These are phyloP conservation scores for Kazachstania psychrophila DNA, from an alignment of 805 yeast species.

Conservation along the genomic window DNA sequence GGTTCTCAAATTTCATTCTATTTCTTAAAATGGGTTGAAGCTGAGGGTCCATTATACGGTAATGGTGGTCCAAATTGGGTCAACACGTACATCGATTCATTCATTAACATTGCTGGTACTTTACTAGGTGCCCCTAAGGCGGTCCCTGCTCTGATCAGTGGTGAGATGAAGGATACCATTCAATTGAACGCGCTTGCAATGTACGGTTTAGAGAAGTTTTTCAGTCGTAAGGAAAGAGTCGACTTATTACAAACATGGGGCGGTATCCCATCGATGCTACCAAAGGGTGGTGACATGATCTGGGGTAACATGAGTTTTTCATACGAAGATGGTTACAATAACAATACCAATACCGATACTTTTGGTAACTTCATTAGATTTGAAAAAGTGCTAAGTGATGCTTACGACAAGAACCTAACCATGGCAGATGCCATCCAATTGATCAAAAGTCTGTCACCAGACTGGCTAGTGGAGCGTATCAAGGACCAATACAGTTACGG, in stretches of 20 bases:
- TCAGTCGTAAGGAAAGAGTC: conserved; percentile 79
- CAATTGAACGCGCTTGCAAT: conserved; percentile 88
- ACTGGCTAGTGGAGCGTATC: conserved; percentile 63
- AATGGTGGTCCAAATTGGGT: conserved; percentile 92
- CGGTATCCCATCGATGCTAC: conserved; percentile 93
- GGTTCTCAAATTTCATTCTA: conserved; percentile 85
- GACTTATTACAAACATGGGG: conserved; percentile 78
- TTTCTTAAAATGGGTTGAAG: conserved; percentile 95
- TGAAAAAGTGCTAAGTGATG: conserved; percentile 10
- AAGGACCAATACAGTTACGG: conserved; percentile 73
- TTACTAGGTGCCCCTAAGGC: conserved; percentile 91
- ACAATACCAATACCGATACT: conserved; percentile 34
- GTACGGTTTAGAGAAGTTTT: conserved; percentile 88
- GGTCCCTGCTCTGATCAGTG: conserved; percentile 83
- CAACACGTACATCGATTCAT: conserved; percentile 69
- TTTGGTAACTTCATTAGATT: conserved; percentile 72
- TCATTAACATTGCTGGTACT: conserved; percentile 85
- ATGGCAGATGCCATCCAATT: conserved; percentile 59
- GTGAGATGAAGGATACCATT: conserved; percentile 97
- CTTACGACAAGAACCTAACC: conserved; percentile 42
- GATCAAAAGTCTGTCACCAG: conserved; percentile 56
- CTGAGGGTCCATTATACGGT: conserved; percentile 68
- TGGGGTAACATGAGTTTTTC: conserved; percentile 83
- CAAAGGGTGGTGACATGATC: conserved; percentile 83
- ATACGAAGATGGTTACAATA: conserved; percentile 42